Evolutionary conservation across 225 moss, liverwort and hornwort species (phyloP), one percentile per base, ranked within the genome.

Genomic region (Neckera pumila): DNA sequence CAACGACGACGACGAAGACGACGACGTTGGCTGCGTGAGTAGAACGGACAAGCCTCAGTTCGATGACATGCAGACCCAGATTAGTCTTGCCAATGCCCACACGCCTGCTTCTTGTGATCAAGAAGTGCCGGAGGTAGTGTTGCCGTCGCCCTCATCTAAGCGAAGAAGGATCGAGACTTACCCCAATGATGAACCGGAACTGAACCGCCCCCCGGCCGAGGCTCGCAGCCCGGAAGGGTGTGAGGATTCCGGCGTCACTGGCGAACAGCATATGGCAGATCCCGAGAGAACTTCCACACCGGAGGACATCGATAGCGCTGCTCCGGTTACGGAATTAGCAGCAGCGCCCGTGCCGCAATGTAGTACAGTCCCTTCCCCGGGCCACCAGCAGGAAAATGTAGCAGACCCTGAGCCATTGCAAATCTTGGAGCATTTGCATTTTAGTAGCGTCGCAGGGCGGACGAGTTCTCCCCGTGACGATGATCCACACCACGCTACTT

Each of bases 21-120:
- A 64, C n/a, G 73, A 84, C 45, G 74, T 45, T 26, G 72, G 57
- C 57, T 57, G 80, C 84, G 76, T 88, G 72, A 86, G 62, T 62
- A 64, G 77, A 81, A 78, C 81, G 86, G 81, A 86, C 49, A 69
- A 82, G 76, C 80, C 83, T 71, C 88, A 82, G 91, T 76, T 92
- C 87, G 91, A 91, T 94, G 94, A 94, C 79, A 94, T 94, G 94
- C 94, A 89, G 88, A 86, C 88, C 76, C 83, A 83, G 89, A 90
- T 88, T 78, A 54, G 54, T 65, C 42, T 78, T 82, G 75, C 38
- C 71, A 79, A 88, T 89, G 90, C 82, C 82, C 79, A 76, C 84
- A 78, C 93, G 53, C 80, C 89, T 69, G 80, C 86, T 83, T 81
- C 89, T 88, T 84, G 84, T 90, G 92, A 89, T 89, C 92, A 87